Percentiles rank a stretch among this genome's conserved stretches.
These are phyloP conservation scores for Punica granatum DNA, from an alignment of 345 rosid species.

Conservation along the genomic window DNA sequence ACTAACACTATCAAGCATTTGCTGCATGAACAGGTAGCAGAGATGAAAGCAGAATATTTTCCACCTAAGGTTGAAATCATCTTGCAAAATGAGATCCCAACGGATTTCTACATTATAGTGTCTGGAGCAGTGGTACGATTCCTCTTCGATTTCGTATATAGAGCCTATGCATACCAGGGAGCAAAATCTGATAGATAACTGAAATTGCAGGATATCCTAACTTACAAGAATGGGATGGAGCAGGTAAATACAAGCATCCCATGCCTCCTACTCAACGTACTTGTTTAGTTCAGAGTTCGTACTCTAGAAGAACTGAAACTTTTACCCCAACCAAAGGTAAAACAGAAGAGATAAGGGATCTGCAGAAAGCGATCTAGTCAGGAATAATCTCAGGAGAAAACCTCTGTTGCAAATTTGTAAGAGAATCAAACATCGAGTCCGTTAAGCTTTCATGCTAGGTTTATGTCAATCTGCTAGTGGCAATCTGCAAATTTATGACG, in stretches of 20 bases:
- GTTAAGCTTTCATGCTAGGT: no score
- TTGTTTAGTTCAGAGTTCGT: not conserved
- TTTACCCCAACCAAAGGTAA: no score
- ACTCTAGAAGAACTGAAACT: not conserved
- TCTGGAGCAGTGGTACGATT: slow-evolving; percentile 80
- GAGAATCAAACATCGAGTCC: no score
- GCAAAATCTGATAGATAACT: slow-evolving; percentile 12
- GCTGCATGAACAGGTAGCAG: slow-evolving; percentile 42
- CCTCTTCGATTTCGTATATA: slow-evolving; percentile 3
- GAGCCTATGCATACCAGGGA: slow-evolving; percentile 1
- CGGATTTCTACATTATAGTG: slow-evolving; percentile 80
- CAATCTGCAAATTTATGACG: not conserved
- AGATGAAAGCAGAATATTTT: slow-evolving; percentile 79
- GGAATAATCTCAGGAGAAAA: no score
- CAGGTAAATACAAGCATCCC: slow-evolving; percentile 41
- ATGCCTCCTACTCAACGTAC: not conserved
- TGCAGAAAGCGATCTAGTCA: not conserved
- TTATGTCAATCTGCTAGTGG: not conserved
- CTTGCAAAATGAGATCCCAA: slow-evolving; percentile 79
- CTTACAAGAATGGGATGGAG: slow-evolving; percentile 59
- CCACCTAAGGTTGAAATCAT: slow-evolving; percentile 92
- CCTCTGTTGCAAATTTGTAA: no score
- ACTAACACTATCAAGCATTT: not conserved
- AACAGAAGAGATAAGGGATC: not conserved
- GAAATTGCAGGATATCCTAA: slow-evolving; percentile 58